Base-by-base conservation (phyloP, 2,329 filamentous ascomycete species). In the Thermoascus crustaceus region DNA sequence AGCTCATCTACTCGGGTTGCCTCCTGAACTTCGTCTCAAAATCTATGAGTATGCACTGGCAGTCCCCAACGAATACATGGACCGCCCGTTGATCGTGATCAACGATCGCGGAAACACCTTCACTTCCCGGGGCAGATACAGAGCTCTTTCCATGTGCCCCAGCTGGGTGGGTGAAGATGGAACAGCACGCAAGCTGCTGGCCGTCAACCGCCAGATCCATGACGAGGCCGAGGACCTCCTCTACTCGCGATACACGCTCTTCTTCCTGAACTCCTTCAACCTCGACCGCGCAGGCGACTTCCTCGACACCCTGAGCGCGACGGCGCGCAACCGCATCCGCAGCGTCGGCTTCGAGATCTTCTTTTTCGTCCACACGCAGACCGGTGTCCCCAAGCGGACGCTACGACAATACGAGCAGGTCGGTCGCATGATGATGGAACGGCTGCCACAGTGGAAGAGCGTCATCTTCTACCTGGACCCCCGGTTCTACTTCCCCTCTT, bases 271-370 rank as follows among this genome's bases (percentile, higher is more conserved):
- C 34, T 48, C 53, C 2, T 55, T 60, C 40, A 47, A 57, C 29
- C 44, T 56, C 3, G 47, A 55, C 37, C 50, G 46, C 2, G 34
- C 59, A 3, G 50, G 41, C 3, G 43, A 43, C 1, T 60, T 60
- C 41, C 48, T 60, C 3, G 51, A 57, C 23, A 59, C 52, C 0
- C 43, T 60, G 2, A 59, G 55, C 32, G 30, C 42, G 2, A 57
- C 53, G 3, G 56, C 57, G 2, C 50, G 53, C 13, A 34, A 29
- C 2, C 49, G 49, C 16, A 56, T 59, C 33, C 55, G 53, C 35
- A 57, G 50, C 32, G 52, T 60, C 19, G 57, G 57, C 9, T 60
- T 60, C 31, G 57, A 60, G 43, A 32, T 60, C 9, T 56, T 48
- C 39, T 53, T 60, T 43, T 60, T 60, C 35, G 56, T 60, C 14